Conservation (phyloP, 163 green algal genomes). For the Chloromonas sp. region DNA sequence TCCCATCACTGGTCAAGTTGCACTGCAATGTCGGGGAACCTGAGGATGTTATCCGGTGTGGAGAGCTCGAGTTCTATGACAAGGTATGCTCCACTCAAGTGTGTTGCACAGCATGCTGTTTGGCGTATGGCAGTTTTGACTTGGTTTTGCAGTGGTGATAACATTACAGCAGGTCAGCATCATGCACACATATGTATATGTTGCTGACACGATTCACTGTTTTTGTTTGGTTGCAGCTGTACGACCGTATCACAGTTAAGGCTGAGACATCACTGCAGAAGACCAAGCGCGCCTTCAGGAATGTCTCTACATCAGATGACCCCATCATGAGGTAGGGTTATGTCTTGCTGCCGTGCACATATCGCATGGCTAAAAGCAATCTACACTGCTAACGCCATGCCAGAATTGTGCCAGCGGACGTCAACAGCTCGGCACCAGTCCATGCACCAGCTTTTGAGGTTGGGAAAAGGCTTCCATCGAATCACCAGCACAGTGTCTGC, state of each 20-base stretch:
- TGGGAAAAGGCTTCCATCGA: no score
- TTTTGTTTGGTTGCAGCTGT: constrained; percentile 13
- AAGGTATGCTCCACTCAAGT: constrained; percentile 31
- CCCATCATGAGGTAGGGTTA: constrained; percentile 62
- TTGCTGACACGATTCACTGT: neutral
- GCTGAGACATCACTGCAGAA: constrained; percentile 58
- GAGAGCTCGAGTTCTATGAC: constrained; percentile 79
- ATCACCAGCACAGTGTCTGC: no score
- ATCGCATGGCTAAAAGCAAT: no score
- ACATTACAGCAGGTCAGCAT: neutral
- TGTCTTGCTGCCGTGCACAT: no score
- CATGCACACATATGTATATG: neutral
- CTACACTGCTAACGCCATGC: no score
- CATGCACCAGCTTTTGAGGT: no score
- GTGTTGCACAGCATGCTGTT: neutral
- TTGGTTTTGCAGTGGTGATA: neutral
- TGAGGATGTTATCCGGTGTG: constrained; percentile 65
- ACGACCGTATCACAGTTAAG: constrained; percentile 88
- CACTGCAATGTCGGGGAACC: constrained; percentile 53
- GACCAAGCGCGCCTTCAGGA: constrained; percentile 66
- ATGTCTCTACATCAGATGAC: constrained; percentile 82
- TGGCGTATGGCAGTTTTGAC: neutral
- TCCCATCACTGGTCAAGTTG: constrained; percentile 83
- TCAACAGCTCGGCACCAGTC: no score
- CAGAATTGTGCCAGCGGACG: no score